A percentile compares a stretch with the other conserved stretches of the same genome.
Evolutionary conservation across 106 monocot genomes (phyloP).

Genomic region (Xerophyta viscosa): DNA sequence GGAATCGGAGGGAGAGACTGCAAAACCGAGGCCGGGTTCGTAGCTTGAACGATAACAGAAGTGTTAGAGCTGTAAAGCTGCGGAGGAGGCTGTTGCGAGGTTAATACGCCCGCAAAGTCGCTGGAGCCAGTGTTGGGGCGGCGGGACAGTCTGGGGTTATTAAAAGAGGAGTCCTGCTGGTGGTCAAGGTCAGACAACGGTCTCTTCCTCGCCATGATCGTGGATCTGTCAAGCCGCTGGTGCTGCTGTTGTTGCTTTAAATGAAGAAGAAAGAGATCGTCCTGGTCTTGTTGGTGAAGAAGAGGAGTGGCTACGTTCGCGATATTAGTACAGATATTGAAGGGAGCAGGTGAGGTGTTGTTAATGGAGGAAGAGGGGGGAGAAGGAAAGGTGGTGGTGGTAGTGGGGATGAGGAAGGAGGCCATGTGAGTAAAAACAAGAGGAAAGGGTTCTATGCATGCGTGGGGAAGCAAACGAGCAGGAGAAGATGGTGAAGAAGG

Average conservation of each 20-base stretch:
- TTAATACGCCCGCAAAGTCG: conserved; percentile 1
- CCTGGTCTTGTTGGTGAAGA: conserved; percentile 11
- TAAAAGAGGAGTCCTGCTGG: conserved; percentile 17
- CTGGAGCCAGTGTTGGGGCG: conserved; percentile 6
- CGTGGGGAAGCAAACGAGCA: conserved; percentile 13
- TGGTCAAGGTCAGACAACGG: conserved; percentile 64
- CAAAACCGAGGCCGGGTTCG: not conserved
- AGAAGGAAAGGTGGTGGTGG: not conserved
- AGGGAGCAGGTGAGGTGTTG: conserved; percentile 4
- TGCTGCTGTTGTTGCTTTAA: conserved; percentile 23
- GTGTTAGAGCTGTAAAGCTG: conserved; percentile 7
- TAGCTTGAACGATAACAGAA: not conserved
- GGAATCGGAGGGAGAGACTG: conserved; percentile 13
- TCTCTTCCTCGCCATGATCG: conserved; percentile 58
- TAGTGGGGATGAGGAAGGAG: conserved; percentile 32
- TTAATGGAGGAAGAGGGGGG: not conserved
- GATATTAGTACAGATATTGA: not conserved
- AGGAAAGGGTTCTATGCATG: conserved; percentile 22
- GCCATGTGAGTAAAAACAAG: conserved; percentile 48
- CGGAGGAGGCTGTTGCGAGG: not conserved
- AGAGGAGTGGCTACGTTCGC: not conserved
- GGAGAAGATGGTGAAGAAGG: too few relatives aligned
- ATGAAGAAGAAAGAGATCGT: conserved; percentile 13
- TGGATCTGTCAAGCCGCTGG: not conserved
- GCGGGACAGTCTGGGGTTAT: conserved; percentile 19